These are phyloP conservation scores for Posidonia australis DNA, from an alignment of 106 monocot genomes.

Conservation along the genomic window DNA sequence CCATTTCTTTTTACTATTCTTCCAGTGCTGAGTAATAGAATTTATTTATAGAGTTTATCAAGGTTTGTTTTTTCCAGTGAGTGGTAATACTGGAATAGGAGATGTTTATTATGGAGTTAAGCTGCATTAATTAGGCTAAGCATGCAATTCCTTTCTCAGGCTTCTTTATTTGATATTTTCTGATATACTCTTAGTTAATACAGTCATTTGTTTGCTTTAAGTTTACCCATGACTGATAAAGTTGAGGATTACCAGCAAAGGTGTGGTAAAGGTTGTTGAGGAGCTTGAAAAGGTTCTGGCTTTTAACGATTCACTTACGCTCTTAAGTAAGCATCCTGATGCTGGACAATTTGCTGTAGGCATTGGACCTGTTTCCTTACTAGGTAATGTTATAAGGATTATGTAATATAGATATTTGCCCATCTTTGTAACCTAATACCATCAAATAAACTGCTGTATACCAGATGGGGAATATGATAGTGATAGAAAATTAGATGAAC, in stretches of 20 bases:
- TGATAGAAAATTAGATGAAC: constrained; percentile 69
- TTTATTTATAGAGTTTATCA: no score
- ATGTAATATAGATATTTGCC: no score
- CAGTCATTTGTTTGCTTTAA: not conserved
- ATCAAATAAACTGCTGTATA: not conserved
- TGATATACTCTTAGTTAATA: no score
- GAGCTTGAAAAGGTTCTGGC: constrained; percentile 62
- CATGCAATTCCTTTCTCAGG: no score
- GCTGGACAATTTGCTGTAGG: constrained; percentile 57
- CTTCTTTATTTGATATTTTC: no score
- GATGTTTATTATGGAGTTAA: no score
- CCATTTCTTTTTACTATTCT: no score
- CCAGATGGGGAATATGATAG: constrained; percentile 76
- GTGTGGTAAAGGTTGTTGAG: constrained; percentile 29
- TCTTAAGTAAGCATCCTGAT: constrained; percentile 63
- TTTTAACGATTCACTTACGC: constrained; percentile 54
- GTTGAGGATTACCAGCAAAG: constrained; percentile 24
- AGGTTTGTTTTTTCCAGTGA: no score
- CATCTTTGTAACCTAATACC: not conserved
- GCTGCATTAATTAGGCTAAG: no score
- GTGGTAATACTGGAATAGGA: no score
- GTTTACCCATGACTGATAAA: constrained; percentile 21
- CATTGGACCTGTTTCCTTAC: constrained; percentile 67
- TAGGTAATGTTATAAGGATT: constrained; percentile 28
- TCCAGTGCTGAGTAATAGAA: no score